Percentiles rank a stretch among this genome's conserved stretches.
phyloP scores from a whole-genome alignment of 768 basidiomycete species.

The Leccinum barrowsii region DNA sequence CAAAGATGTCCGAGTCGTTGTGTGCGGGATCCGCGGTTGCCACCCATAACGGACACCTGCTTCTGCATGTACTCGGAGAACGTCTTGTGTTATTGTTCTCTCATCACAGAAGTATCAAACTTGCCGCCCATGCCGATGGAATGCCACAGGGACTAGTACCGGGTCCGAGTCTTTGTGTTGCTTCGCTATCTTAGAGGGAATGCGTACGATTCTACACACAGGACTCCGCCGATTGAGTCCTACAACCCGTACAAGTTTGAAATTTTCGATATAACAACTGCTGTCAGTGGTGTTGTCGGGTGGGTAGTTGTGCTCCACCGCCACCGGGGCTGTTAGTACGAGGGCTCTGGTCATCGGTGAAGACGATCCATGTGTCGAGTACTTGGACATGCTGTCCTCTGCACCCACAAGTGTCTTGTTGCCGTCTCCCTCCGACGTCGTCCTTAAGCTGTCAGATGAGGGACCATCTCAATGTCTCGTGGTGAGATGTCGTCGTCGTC shows the following conservation, averaged over 20 bases:
- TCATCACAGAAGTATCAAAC: neutral
- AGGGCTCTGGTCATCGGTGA: conserved; percentile 10
- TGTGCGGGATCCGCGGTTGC: neutral
- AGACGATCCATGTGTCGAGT: conserved; percentile 10
- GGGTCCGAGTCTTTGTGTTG: too few relatives aligned
- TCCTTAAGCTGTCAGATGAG: conserved; percentile 33
- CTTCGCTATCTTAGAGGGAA: too few relatives aligned
- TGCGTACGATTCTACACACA: too few relatives aligned
- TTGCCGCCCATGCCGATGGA: neutral
- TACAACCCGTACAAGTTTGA: too few relatives aligned
- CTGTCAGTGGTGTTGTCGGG: conserved; percentile 40
- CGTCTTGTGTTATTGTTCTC: neutral
- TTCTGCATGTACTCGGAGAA: neutral
- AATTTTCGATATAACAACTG: too few relatives aligned
- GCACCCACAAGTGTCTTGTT: conserved; percentile 17
- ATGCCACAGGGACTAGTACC: neutral
- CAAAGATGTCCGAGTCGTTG: neutral
- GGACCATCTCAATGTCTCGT: conserved; percentile 47
- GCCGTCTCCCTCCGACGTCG: conserved; percentile 27
- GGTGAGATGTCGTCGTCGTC: conserved; percentile 41
- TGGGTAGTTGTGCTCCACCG: conserved; percentile 45
- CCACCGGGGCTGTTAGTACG: neutral
- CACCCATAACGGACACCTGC: neutral
- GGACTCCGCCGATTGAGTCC: too few relatives aligned
- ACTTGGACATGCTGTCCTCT: conserved; percentile 17